Conservation (phyloP, 148 eudicot genomes). For the Gaultheria prostrata region DNA sequence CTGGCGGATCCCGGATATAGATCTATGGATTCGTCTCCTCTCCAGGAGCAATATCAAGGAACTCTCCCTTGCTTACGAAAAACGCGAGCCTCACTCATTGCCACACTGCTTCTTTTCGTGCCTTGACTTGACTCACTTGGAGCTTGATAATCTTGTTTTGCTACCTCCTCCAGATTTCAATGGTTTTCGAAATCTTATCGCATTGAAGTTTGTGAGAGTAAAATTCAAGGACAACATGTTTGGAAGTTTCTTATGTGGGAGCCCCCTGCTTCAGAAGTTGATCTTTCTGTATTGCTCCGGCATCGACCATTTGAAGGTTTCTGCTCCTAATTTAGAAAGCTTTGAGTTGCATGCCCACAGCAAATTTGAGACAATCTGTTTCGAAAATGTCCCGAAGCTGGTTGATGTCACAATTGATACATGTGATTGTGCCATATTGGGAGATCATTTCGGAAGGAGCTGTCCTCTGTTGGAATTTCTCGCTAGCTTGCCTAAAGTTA, state of each 20-base stretch:
- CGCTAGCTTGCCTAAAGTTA: not conserved
- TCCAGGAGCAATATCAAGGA: not conserved
- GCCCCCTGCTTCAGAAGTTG: not conserved
- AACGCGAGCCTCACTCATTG: not conserved
- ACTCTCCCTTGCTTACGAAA: not conserved
- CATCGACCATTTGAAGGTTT: not conserved
- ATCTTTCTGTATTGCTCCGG: not conserved
- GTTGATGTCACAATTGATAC: not conserved
- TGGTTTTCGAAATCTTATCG: not conserved
- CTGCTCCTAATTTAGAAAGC: not conserved
- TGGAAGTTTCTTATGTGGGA: not conserved
- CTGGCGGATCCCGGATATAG: not conserved
- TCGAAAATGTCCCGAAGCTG: not conserved
- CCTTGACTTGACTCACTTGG: not conserved
- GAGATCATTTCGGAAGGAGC: not conserved
- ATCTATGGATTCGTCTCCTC: not conserved
- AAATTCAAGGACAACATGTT: not conserved
- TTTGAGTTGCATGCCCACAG: not conserved
- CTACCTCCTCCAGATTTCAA: not conserved
- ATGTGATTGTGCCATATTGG: not conserved
- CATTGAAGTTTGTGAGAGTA: not conserved
- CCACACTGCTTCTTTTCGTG: not conserved
- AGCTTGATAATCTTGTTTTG: not conserved
- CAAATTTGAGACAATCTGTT: not conserved
- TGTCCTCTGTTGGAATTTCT: not conserved